Evolutionary conservation across 768 basidiomycete species (phyloP), one percentile per base, ranked within the genome.

Genomic region (Russula brevipes): DNA sequence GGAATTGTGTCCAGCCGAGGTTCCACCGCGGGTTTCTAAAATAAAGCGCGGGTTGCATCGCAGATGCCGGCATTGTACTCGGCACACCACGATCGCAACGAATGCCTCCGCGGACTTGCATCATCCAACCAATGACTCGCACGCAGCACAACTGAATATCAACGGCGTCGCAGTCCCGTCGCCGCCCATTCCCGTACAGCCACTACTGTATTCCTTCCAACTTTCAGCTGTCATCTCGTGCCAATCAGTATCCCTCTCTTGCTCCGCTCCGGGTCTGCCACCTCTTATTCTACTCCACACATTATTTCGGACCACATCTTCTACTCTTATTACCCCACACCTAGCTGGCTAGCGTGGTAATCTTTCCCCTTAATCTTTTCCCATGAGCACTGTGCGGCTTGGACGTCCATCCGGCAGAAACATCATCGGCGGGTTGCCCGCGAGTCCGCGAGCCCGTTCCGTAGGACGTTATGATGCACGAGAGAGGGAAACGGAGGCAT

Each of bases 361-460:
- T 7, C 4, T 24, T 50, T 41, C 31, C 8, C 4, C 24, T 36
- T 30, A 24, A 3, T 50, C 10, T 38, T 51, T 55, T 24, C 7
- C 14, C 57, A 72, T 69, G 65, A 63, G 58, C 54, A 57, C 66
- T 12, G 46, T 24, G 30, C 64, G 60, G 16, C 42, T 16, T 5
- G 55, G 54, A 50, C 65, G 67, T 17, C 35, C 53, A 50, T 30
- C 47, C 31, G 41, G 58, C 24, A 50, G 47, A 51, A 44, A 47
- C n/a, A 39, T 35, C 19, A 9, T 24, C 6, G 68, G 68, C 24
- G 78, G 79, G 45, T 73, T 80, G 41, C 80, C 80, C 46, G 70
- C 74, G 47, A 76, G 68, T 56, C 79, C 77, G 16, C 73, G 75
- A 38, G 71, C 78, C 54, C 78, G 77, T 60, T 75, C 78, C 3